phyloP scores from a whole-genome alignment of 1,284 basidiomycete species.

The Ustilago loliicola region DNA sequence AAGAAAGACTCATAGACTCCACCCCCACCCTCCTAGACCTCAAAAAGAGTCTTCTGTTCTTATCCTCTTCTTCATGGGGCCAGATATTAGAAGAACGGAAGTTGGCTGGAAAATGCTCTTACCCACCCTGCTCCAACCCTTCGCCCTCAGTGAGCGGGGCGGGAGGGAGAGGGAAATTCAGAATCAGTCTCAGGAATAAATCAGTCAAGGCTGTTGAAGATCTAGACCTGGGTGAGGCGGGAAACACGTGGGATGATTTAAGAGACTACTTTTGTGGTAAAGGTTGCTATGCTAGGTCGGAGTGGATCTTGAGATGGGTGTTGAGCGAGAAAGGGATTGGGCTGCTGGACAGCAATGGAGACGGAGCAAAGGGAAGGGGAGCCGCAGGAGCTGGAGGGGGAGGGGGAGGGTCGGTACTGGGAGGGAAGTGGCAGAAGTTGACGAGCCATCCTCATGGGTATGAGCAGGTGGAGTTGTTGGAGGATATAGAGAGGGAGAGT shows the following conservation, averaged over 20 bases:
- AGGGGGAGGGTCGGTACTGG: constrained; percentile 83
- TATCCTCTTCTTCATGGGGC: constrained; percentile 33
- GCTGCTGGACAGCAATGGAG: neutral
- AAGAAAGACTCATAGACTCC: constrained; percentile 34
- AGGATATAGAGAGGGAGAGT: constrained; percentile 36
- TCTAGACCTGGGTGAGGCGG: constrained; percentile 28
- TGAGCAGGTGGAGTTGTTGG: constrained; percentile 42
- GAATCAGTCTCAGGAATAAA: constrained; percentile 29
- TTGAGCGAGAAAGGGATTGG: constrained; percentile 34
- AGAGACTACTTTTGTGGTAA: constrained; percentile 32
- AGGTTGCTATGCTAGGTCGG: constrained; percentile 35
- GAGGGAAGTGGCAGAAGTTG: constrained; percentile 84
- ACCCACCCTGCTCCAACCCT: constrained; percentile 24
- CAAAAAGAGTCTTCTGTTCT: constrained; percentile 26
- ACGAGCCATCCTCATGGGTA: constrained; percentile 87
- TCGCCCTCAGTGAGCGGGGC: constrained; percentile 18
- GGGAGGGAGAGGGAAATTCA: constrained; percentile 11
- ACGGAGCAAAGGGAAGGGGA: neutral
- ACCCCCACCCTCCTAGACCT: constrained; percentile 12
- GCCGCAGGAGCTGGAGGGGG: constrained; percentile 65
- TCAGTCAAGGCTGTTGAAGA: constrained; percentile 25
- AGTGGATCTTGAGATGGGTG: constrained; percentile 51
- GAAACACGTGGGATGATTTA: constrained; percentile 38
- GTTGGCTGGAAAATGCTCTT: constrained; percentile 32
- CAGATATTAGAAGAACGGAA: constrained; percentile 44